Conservation (phyloP, 495 filamentous ascomycete species). For the Saxispiralis lemnorum region DNA sequence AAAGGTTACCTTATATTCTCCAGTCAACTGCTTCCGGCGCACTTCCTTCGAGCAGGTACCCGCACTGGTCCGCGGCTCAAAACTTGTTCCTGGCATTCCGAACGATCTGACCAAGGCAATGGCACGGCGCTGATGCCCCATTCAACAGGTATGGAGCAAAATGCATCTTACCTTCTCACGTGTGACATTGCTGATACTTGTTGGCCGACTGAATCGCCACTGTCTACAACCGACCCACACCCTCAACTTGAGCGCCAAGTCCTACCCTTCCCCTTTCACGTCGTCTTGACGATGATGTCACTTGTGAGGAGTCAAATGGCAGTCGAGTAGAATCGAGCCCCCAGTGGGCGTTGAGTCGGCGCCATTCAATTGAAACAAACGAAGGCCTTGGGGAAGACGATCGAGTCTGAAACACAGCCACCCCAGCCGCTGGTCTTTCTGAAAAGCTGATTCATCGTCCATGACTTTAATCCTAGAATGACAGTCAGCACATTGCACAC, state of each 20-base stretch:
- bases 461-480: slow-evolving; percentile 58
- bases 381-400: slow-evolving; percentile 52
- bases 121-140: too few relatives aligned
- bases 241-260: not conserved
- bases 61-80: too few relatives aligned
- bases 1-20: too few relatives aligned
- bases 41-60: too few relatives aligned
- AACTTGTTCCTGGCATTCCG: too few relatives aligned
- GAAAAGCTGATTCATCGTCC: slow-evolving; percentile 50
- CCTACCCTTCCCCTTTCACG: not conserved
- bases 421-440: slow-evolving; percentile 55
- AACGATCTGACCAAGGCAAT: too few relatives aligned
- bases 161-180: too few relatives aligned
- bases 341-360: slow-evolving; percentile 39
- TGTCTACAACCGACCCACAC: too few relatives aligned
- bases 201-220: too few relatives aligned
- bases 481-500: not conserved
- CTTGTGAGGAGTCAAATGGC: not conserved
- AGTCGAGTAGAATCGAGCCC: slow-evolving; percentile 49
- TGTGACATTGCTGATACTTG: too few relatives aligned
- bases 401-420: slow-evolving; percentile 83
- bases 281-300: slow-evolving; percentile 33
- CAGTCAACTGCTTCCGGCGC: too few relatives aligned
- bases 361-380: slow-evolving; percentile 58
- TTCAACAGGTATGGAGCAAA: too few relatives aligned